Base-by-base conservation (phyloP, 2,329 filamentous ascomycete species). In the Aspergillus pseudoglaucus region DNA sequence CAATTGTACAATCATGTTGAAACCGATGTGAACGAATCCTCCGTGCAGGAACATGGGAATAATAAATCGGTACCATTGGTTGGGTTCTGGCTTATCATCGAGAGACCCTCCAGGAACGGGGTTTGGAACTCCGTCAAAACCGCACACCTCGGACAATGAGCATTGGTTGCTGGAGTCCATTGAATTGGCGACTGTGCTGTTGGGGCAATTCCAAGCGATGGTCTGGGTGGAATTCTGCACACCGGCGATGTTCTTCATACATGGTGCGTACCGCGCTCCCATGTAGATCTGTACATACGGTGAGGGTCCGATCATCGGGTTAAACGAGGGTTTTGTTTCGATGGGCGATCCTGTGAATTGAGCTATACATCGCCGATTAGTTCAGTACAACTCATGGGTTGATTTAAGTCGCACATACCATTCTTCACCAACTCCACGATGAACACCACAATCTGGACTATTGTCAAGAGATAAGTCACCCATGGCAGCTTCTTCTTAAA, bases 61-160 rank as follows among this genome's bases (percentile, higher is more conserved):
- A 62, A 98, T 96, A 73, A 98, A 97, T 51, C 93, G 87, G 71
- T 81, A 98, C 93, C 93, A 98, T 67, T 98, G 93, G 64, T 97
- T 84, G 0, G 93, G 93, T 51, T 81, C 77, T 2, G 85, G 74
- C 8, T 67, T 65, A 50, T 84, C 76, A 57, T 82, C 77, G 45
- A 79, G 62, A 39, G 71, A 67, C 38, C 74, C 72, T 22, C 65
- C 64, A 15, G 66, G 58, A 2, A 74, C 62, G 7, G 87, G 86
- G 54, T 90, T 80, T 0, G 83, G 84, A 5, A 90, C 83, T 50
- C 85, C 85, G 48, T 77, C 77, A 60, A 96, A 93, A 23, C 90
- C 90, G 67, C 93, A 98, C 14, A 95, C 78, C 14, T 91, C 74
- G 8, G 82, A 84, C 8, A 98, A 79, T 0, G 82, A 77, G 69